phyloP scores from a whole-genome alignment of 306 rosid species.

The Quercus bicolor region DNA sequence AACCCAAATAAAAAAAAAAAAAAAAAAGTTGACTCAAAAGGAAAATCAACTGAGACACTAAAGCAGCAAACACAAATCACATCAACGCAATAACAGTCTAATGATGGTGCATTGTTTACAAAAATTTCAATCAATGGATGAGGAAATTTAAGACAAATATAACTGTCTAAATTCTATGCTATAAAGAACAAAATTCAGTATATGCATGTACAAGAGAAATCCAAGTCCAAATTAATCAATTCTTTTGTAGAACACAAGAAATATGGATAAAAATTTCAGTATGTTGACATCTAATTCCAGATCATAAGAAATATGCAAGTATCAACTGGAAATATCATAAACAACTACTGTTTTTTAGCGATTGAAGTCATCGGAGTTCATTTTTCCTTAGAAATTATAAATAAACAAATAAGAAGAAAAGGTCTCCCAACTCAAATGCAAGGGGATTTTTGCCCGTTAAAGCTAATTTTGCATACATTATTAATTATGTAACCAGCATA shows the following conservation, averaged over 20 bases:
- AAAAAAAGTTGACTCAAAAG: not conserved
- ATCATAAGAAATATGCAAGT: not conserved
- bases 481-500: too few species aligned
- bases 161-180: not conserved
- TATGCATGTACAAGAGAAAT: not conserved
- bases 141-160: not conserved
- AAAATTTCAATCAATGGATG: not conserved
- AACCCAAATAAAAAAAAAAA: not conserved
- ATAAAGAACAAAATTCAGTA: not conserved
- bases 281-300: not conserved
- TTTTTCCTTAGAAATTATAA: too few species aligned
- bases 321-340: not conserved
- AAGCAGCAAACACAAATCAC: not conserved
- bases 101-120: not conserved
- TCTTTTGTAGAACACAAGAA: not conserved
- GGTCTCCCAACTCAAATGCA: too few species aligned
- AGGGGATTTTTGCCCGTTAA: too few species aligned
- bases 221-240: not conserved
- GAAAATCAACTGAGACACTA: not conserved
- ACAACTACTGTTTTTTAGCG: not conserved
- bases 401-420: too few species aligned
- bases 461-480: too few species aligned
- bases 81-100: not conserved
- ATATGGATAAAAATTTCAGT: not conserved
- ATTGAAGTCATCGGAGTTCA: not conserved